Conservation (phyloP, 495 filamentous ascomycete genomes). For the Pyronema omphalodes region DNA sequence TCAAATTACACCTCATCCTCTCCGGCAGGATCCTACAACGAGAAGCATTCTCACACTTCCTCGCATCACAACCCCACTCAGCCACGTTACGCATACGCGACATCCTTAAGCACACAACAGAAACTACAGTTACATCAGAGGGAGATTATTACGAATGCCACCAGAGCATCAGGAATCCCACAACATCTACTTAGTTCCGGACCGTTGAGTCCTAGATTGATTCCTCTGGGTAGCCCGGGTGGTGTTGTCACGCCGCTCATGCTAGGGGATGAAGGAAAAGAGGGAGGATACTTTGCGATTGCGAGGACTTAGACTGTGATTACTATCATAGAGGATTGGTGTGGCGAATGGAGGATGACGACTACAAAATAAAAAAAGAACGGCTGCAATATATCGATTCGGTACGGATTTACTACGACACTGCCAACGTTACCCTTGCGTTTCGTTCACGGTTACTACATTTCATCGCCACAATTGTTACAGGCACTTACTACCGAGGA, state of each 20-base stretch:
- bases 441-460: background rate
- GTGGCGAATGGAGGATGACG: background rate
- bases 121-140: constrained; percentile 40
- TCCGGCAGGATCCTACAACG: background rate
- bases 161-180: constrained; percentile 28
- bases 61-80: constrained; percentile 17
- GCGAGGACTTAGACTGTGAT: constrained; percentile 11
- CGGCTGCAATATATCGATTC: background rate
- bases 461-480: background rate
- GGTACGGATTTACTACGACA: background rate
- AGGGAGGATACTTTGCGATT: constrained; percentile 34
- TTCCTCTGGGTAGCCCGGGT: constrained; percentile 53
- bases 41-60: background rate
- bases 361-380: too few species aligned
- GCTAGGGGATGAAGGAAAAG: constrained; percentile 33
- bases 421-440: background rate
- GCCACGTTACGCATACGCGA: constrained; percentile 16
- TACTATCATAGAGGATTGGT: background rate
- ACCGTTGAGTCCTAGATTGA: constrained; percentile 43
- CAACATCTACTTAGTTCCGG: constrained; percentile 27
- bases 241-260: constrained; percentile 62
- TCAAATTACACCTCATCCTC: background rate
- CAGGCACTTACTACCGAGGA: too few species aligned
- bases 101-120: constrained; percentile 22
- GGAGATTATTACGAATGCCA: constrained; percentile 40